Conservation (phyloP, 139 green algal genomes). For the Haematococcus lacustris region DNA sequence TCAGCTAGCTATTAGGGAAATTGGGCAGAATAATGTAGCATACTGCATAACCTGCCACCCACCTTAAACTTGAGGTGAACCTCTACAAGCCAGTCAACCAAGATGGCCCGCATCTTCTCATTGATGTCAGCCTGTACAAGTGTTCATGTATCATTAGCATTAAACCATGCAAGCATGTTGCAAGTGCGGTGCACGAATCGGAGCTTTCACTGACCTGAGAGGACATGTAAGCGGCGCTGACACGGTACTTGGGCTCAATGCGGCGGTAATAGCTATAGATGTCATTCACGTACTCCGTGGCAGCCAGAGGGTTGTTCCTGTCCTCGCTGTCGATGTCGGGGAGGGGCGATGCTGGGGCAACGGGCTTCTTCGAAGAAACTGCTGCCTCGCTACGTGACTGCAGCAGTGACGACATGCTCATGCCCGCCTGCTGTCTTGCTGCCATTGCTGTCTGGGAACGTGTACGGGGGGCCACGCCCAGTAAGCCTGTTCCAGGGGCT, state of each 20-base stretch:
- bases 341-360: constrained; percentile 33
- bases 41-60: constrained; percentile 1
- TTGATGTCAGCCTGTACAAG: constrained; percentile 94
- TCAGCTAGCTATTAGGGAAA: neutral
- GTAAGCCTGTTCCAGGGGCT: neutral
- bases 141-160: too few relatives aligned
- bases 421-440: constrained; percentile 23
- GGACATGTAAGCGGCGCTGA: constrained; percentile 66
- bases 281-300: constrained; percentile 82
- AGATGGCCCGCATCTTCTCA: constrained; percentile 88
- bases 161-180: too few relatives aligned
- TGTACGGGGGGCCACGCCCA: constrained; percentile 15
- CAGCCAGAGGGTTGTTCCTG: constrained; percentile 77
- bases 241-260: constrained; percentile 55
- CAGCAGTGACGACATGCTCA: constrained; percentile 60
- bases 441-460: constrained; percentile 12
- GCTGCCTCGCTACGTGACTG: constrained; percentile 33
- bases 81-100: constrained; percentile 98
- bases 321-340: constrained; percentile 87
- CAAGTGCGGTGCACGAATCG: too few relatives aligned
- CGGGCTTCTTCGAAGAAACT: constrained; percentile 10
- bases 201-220: constrained; percentile 32
- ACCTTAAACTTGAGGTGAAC: constrained; percentile 99
- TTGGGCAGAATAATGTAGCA: neutral
- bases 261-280: constrained; percentile 88